Evolutionary conservation across 2,329 filamentous ascomycete genomes (phyloP), one percentile per base, ranked within the genome.

Genomic region (Calonectria multiphialidica): DNA sequence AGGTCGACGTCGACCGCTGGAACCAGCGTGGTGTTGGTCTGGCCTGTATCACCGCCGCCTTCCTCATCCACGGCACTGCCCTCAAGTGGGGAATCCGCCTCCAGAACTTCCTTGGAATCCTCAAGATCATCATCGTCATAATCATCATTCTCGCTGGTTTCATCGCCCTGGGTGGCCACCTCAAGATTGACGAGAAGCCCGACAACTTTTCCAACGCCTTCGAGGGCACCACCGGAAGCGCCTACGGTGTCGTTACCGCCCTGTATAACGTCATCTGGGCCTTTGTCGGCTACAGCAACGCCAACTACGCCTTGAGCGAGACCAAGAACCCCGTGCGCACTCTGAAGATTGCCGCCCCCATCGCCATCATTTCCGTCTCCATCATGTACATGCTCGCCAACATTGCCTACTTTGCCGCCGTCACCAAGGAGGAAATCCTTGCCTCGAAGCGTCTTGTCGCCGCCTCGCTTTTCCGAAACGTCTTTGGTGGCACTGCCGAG

Each of bases 241-340:
- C 90, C 1, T 94, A 94, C 74, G 91, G 90, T 59, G 87, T 93
- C 40, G 91, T 93, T n/a, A 93, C 90, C 1, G 91, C 92, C 0
- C 83, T 94, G 0, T 93, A 93, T 86, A 94, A 93, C 76, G 91
- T 94, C 73, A 92, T 94, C 77, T 94, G 92, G 89, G 91, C 89
- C 72, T 94, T 91, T 77, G 89, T 92, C 75, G 92, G 92, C 28
- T 93, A 92, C 85, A 90, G 87, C 83, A 93, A 93, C 80, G 91
- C 91, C 80, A 93, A 93, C 83, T 92, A 93, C 78, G 90, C 88
- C 55, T 84, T 92, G 37, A 89, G 88, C 78, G 92, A 94, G 84
- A 92, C 91, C 57, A 90, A 88, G 80, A 90, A 93, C 81, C 92
- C 92, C 0, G 88, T 91, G 6, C 86, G 87, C 28, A 94, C 92